Percentiles rank a stretch among this genome's conserved stretches.
Conservation (phyloP, 2,329 filamentous ascomycete species). For the Penicillium sp. region DNA sequence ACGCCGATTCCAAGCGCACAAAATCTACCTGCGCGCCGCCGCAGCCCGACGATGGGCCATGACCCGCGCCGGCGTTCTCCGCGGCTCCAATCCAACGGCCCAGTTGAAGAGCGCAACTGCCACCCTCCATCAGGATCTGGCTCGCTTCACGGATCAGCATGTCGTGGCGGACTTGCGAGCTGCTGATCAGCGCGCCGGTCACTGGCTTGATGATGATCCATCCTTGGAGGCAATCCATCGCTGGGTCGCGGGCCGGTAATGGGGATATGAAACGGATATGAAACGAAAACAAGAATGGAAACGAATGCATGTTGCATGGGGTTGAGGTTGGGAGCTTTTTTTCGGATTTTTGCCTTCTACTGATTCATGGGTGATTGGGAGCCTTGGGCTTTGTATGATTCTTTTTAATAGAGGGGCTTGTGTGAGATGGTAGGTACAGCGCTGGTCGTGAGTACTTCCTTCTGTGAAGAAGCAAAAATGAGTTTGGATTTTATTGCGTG, state of each 20-base stretch:
- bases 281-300: background rate
- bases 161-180: constrained; percentile 57
- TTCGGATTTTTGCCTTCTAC: constrained; percentile 2
- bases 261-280: background rate
- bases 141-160: constrained; percentile 56
- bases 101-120: constrained; percentile 51
- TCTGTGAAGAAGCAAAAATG: constrained; percentile 1
- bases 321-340: background rate
- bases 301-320: constrained; percentile 6
- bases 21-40: constrained; percentile 59
- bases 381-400: constrained; percentile 5
- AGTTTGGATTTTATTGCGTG: constrained; percentile 11
- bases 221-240: constrained; percentile 52
- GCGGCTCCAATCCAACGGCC: constrained; percentile 51
- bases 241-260: constrained; percentile 44
- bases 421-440: constrained; percentile 11
- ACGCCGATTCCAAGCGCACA: constrained; percentile 62
- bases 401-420: constrained; percentile 7
- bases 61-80: constrained; percentile 51
- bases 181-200: constrained; percentile 56
- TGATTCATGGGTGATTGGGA: background rate
- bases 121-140: constrained; percentile 53
- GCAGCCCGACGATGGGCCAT: constrained; percentile 61
- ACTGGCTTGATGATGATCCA: constrained; percentile 64
- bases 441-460: constrained; percentile 19